A percentile compares a stretch with the other conserved stretches of the same genome.
Evolutionary conservation across 2,329 filamentous ascomycete species (phyloP).

Genomic region (Ophiostoma sp.): DNA sequence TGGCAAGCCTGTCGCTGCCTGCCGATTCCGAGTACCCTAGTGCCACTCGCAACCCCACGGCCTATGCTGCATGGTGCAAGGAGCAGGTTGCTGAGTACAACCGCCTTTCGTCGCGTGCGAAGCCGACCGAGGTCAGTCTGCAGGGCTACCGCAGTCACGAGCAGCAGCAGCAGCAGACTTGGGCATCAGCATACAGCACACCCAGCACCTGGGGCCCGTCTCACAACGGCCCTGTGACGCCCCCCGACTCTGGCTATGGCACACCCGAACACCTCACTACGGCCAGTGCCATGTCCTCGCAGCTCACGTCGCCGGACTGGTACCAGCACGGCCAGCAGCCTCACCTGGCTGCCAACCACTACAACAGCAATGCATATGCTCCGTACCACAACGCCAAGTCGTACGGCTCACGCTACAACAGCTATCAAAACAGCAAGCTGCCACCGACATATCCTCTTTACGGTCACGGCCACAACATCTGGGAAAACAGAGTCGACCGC

Average conservation of each 20-base stretch:
- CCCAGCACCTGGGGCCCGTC: not conserved
- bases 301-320: constrained; percentile 11
- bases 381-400: not conserved
- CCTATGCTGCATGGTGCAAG: constrained; percentile 43
- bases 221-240: constrained; percentile 45
- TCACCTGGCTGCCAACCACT: not conserved
- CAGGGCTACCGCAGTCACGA: constrained; percentile 43
- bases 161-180: constrained; percentile 20
- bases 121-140: constrained; percentile 27
- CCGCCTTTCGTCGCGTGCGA: constrained; percentile 38
- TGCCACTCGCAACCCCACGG: constrained; percentile 34
- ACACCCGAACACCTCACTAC: constrained; percentile 48
- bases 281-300: constrained; percentile 9
- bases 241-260: constrained; percentile 57
- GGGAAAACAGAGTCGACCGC: constrained; percentile 4
- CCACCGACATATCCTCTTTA: not conserved
- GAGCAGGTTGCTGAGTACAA: constrained; percentile 54
- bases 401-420: not conserved
- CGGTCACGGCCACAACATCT: constrained; percentile 4
- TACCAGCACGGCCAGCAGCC: not conserved
- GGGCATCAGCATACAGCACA: not conserved
- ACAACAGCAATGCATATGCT: not conserved
- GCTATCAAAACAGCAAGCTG: constrained; percentile 6
- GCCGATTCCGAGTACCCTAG: constrained; percentile 41
- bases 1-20: constrained; percentile 45